Conservation (phyloP, 768 basidiomycete species). For the Lactarius trivialis region DNA sequence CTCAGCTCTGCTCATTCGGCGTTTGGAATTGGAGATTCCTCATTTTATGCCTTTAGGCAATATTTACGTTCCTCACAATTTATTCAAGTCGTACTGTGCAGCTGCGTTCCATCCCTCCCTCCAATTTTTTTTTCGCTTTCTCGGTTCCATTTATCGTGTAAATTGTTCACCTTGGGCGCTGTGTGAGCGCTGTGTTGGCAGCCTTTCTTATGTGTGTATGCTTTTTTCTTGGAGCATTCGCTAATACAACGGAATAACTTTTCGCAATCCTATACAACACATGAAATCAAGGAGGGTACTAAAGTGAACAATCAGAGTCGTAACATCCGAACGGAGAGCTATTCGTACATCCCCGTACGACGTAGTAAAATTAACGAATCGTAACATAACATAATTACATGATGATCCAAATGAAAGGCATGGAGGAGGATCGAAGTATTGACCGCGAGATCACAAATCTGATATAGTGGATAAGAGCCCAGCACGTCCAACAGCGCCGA, state of each 20-base stretch:
- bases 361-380: slow-evolving; percentile 9
- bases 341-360: neutral
- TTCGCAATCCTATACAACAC: neutral
- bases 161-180: neutral
- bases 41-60: slow-evolving; percentile 15
- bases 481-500: slow-evolving; percentile 41
- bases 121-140: neutral
- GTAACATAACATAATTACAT: too few relatives aligned
- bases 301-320: neutral
- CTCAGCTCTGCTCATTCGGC: neutral
- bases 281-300: neutral
- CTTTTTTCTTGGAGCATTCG: slow-evolving; percentile 9
- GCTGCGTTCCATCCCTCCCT: neutral
- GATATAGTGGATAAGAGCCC: slow-evolving; percentile 49
- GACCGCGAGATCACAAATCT: slow-evolving; percentile 31
- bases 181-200: neutral
- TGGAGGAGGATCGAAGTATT: neutral
- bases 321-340: neutral
- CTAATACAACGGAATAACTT: neutral
- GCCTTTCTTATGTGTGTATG: slow-evolving; percentile 3
- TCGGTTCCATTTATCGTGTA: neutral
- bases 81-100: slow-evolving; percentile 5
- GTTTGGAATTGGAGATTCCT: slow-evolving; percentile 11
- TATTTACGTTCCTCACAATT: slow-evolving; percentile 13
- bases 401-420: neutral